Evolutionary conservation across 164 flowering plant species (phyloP).

Genomic region (Tetracentron sinense): DNA sequence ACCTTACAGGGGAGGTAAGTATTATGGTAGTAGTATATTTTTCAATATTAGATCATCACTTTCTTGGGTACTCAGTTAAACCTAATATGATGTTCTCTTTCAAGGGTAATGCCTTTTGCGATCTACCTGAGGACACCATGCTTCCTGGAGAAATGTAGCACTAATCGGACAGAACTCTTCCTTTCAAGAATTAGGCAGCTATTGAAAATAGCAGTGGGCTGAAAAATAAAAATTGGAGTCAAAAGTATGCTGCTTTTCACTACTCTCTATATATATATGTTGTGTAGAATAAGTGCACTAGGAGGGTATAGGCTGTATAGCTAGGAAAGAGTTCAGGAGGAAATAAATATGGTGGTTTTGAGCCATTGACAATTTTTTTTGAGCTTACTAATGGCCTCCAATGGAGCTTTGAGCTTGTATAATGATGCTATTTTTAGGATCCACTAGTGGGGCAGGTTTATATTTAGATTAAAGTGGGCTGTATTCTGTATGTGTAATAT

Average conservation of each 20-base stretch:
- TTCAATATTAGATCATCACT: neutral
- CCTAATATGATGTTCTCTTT: neutral
- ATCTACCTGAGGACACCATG: slow-evolving; percentile 95
- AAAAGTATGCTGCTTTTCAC: neutral
- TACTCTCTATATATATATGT: no score
- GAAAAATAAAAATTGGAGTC: neutral
- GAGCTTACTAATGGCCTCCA: slow-evolving; percentile 1
- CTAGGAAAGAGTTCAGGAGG: neutral
- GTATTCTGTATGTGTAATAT: no score
- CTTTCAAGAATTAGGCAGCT: neutral
- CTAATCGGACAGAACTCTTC: neutral
- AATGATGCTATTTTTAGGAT: neutral
- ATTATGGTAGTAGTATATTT: neutral
- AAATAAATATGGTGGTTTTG: neutral
- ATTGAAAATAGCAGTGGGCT: neutral
- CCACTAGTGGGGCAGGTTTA: neutral
- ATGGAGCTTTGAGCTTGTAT: slow-evolving; percentile 1
- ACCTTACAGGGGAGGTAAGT: slow-evolving; percentile 86
- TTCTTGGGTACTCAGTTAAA: neutral
- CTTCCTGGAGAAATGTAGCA: slow-evolving; percentile 89
- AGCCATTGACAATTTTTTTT: neutral
- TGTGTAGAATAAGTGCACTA: slow-evolving; percentile 9
- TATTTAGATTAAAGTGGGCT: no score
- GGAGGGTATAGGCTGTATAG: slow-evolving; percentile 11
- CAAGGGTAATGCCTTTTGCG: slow-evolving; percentile 83